Base-by-base conservation (phyloP, 495 filamentous ascomycete genomes). In the Aspergillus bridgeri region DNA sequence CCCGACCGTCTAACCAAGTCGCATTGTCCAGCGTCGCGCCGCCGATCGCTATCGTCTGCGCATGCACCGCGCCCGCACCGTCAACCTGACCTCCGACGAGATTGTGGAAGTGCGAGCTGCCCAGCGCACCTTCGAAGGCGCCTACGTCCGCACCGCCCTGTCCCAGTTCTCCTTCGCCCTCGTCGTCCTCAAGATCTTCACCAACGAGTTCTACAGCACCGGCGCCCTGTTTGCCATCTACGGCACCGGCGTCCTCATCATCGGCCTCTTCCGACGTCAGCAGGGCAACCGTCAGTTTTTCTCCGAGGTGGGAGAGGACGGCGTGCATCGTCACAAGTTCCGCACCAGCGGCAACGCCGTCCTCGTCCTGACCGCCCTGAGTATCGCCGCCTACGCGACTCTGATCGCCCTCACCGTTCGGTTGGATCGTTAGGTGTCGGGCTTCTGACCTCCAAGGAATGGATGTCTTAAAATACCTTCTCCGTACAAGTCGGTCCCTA, bases 211-310 rank as follows among this genome's bases (percentile, higher is more conserved):
- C 81, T 98, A 96, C 74, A 81, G 85, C 61, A 93, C 96, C 60
- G 92, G 92, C 18, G 92, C 92, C 3, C 79, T 97, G 19, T 96
- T 96, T 66, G 92, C 93, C 6, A 86, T 90, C 33, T 97, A 96
- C 63, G 93, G 95, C 0, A 86, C 88, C 18, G 89, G 89, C 15
- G 82, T 98, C 15, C 73, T 98, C 63, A 76, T 89, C 6, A 89
- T 90, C 48, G 86, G 89, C 54, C 69, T 92, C 49, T 92, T 91
- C 68, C 80, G 94, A 17, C 83, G 95, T 57, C 87, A 91, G 59
- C 86, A 96, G 66, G 94, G 94, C 57, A 97, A 98, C 69, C 81
- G 81, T 53, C 92, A 97, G 69, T 97, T 98, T 72, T 97, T 97
- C 69, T 86, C 84, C 42, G 86, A 91, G 71, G 66, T 85, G 29